Conservation (phyloP, 148 eudicot genomes). For the Persicaria tinctoria region DNA sequence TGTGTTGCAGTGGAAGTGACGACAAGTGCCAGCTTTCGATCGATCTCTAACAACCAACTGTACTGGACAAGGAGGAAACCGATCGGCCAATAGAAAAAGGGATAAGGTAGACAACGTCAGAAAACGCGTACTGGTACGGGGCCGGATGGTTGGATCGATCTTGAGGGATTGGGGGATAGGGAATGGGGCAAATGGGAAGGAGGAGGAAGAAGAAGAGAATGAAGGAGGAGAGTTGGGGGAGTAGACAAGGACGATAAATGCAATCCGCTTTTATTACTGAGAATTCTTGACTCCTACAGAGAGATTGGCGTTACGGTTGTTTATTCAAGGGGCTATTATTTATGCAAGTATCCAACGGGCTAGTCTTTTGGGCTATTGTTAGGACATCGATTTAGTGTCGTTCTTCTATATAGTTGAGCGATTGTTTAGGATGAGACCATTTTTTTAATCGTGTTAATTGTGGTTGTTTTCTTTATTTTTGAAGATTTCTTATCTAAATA, state of each 20-base stretch:
- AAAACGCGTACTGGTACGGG: background rate
- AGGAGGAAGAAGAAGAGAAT: background rate
- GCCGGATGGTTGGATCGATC: background rate
- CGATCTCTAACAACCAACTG: background rate
- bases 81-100: background rate
- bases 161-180: background rate
- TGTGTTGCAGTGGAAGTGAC: background rate
- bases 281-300: slow-evolving; percentile 4
- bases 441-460: too few relatives aligned
- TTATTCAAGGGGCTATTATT: background rate
- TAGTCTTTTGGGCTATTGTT: too few relatives aligned
- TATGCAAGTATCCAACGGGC: too few relatives aligned
- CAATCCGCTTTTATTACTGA: slow-evolving; percentile 14
- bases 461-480: too few relatives aligned
- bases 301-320: slow-evolving; percentile 1
- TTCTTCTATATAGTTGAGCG: too few relatives aligned
- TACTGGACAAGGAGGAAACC: background rate
- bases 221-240: slow-evolving; percentile 3
- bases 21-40: background rate
- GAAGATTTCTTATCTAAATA: too few relatives aligned
- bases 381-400: too few relatives aligned
- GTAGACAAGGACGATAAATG: background rate
- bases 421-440: too few relatives aligned
- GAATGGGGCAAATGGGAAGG: background rate
- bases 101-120: background rate